Base-by-base conservation (phyloP, 106 monocot genomes). In the Chionographis japonica region DNA sequence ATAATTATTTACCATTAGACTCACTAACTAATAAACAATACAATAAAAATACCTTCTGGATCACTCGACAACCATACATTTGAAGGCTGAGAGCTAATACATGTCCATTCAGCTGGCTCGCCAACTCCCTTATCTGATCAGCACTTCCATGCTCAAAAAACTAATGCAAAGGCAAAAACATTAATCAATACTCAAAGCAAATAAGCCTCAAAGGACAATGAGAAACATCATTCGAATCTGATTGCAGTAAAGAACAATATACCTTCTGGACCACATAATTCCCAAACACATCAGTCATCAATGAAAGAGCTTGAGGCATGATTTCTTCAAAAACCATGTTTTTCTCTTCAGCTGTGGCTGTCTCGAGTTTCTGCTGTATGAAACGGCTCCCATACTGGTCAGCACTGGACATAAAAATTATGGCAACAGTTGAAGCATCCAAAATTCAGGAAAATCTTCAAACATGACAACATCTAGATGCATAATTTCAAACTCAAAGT, bases 251-350 rank as follows among this genome's bases (percentile, higher is more conserved):
- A 54, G 19, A 68, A 36, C 4, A 63, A 54, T 40, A 42, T 77
- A 92, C 93, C 86, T 93, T 93, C 42, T 93, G 93, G 18, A 93
- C 74, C 10, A 93, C 93, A 73, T 93, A 93, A 72, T 93, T 93
- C 14, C 93, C 93, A 78, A 93, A 93, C 7, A 93, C 93, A 75
- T 93, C 93, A 41, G 89, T 89, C 93, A 93, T 89, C 56, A 93
- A 63, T 12, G 86, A 74, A 37, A 89, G 79, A 64, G 89, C 89
- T 50, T 82, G 81, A 72, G 93, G 84, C 76, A 86, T 84, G 37
- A 86, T 86, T 73, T 89, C 86, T 54, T 86, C 77, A 62, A 84
- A 93, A 42, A 93, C 86, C 81, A 86, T 89, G 55, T 86, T 67
- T 71, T 86, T 89, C 54, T 93, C 93, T 54, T 84, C 93, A 58